Base-by-base conservation (phyloP, 352 stramenopile genomes). In the Phytophthora meadii region DNA sequence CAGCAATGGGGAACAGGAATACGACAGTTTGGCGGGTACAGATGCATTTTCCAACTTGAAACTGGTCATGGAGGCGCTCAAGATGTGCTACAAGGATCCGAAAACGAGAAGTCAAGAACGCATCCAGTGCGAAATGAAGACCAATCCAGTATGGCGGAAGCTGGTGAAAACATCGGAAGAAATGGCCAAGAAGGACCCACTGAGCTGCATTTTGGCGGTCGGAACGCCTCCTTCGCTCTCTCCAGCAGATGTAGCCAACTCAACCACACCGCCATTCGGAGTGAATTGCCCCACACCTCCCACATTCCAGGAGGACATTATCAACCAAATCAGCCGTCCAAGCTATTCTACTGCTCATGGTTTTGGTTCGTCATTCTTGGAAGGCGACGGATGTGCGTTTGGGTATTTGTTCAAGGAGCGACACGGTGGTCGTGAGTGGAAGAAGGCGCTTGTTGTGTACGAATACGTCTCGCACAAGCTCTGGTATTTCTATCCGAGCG, bases 401-500 rank as follows among this genome's bases (percentile, higher is more conserved):
- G 88, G 88, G 24, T 94, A 94, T 55, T 62, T 94, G 68, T 93
- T 92, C 57, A 94, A 94, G 61, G 81, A 91, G 39, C 82, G 83
- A 2, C 72, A 83, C 32, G 73, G 71, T 42, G 76, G 72, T 1
- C 67, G 70, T 3, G 81, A 89, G 64, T 96, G 88, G 88, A 87
- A 93, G 53, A 94, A 94, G 59, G 84, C 84, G 52, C 63, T 96
- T 19, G 78, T 96, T 49, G 88, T 96, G 54, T 96, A 93, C 60
- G 88, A 96, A 56, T 92, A 92, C 49, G 84, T 82, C 42, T 92
- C 84, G 39, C 87, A 94, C 74, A 96, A 96, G 66, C 56, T 96
- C 17, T 96, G 88, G 88, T 96, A 93, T 68, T 96, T 96, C 61
- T 93, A 94, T 42, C 88, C 88, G 40, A 93, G 82, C 48, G 86